Percentiles rank a stretch among this genome's conserved stretches.
Conservation (phyloP, 169 alveolate species). For the Plasmodium inui region DNA sequence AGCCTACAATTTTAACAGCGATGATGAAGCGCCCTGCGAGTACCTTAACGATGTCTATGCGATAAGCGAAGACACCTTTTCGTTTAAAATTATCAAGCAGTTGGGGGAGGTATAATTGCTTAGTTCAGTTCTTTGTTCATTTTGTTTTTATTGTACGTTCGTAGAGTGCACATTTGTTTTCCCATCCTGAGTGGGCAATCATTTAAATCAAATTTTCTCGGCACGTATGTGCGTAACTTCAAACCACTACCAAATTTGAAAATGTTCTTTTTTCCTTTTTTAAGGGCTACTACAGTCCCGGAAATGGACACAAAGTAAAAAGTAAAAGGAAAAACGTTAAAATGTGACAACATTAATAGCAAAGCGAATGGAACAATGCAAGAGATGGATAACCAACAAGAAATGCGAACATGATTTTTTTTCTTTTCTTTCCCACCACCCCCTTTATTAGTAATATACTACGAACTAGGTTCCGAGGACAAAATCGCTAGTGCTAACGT, state of each 20-base stretch:
- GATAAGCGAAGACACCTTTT: constrained; percentile 73
- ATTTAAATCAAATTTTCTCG: background rate
- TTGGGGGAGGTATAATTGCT: constrained; percentile 41
- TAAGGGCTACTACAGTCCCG: constrained; percentile 70
- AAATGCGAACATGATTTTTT: background rate
- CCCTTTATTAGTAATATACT: constrained; percentile 50
- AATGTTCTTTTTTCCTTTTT: constrained; percentile 40
- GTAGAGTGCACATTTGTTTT: background rate
- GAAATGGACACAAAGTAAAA: constrained; percentile 75
- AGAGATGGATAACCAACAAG: background rate
- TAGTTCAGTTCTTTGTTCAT: background rate
- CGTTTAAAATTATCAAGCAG: constrained; percentile 69
- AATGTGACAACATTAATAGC: background rate
- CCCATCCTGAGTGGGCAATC: background rate
- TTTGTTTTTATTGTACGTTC: background rate
- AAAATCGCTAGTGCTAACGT: constrained; percentile 11
- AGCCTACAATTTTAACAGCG: constrained; percentile 74
- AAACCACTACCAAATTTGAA: background rate
- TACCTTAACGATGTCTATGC: constrained; percentile 69
- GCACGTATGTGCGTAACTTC: background rate
- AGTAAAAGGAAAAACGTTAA: constrained; percentile 15
- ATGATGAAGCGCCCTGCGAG: constrained; percentile 76
- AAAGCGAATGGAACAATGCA: background rate
- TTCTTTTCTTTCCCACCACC: background rate
- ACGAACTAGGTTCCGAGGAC: constrained; percentile 61